Evolutionary conservation across 176 grass and related monocot genomes (phyloP).

Genomic region (Aegilops sharonensis): DNA sequence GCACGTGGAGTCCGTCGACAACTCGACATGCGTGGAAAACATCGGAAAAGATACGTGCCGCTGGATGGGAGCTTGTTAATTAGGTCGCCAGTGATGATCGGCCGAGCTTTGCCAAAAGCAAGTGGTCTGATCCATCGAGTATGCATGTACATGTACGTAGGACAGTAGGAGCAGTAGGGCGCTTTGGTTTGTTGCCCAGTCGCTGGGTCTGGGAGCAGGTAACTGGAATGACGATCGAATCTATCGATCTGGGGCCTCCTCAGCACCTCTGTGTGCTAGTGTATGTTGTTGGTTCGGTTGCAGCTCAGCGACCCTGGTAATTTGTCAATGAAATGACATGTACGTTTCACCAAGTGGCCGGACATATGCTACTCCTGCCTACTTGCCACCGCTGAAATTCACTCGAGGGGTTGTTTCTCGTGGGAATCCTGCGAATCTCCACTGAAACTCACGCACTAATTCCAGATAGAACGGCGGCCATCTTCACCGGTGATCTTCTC

Average conservation of each 20-base stretch:
- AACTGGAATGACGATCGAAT: not conserved
- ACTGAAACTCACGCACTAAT: not conserved
- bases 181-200: not conserved
- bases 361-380: not conserved
- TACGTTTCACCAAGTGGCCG: not conserved
- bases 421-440: too few relatives aligned
- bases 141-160: too few relatives aligned
- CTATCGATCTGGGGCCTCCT: not conserved
- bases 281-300: not conserved
- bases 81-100: not conserved
- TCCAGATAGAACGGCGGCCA: not conserved
- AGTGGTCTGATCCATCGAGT: too few relatives aligned
- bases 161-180: not conserved
- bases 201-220: not conserved
- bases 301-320: conserved; percentile 20
- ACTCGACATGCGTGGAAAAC: not conserved
- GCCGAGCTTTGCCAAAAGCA: not conserved
- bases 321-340: not conserved
- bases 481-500: too few relatives aligned
- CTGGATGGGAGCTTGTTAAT: too few relatives aligned
- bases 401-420: too few relatives aligned
- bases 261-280: not conserved
- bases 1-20: not conserved
- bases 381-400: too few relatives aligned
- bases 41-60: not conserved